Evolutionary conservation across 495 filamentous ascomycete genomes (phyloP).

Genomic region (Pyrenula aspistea): DNA sequence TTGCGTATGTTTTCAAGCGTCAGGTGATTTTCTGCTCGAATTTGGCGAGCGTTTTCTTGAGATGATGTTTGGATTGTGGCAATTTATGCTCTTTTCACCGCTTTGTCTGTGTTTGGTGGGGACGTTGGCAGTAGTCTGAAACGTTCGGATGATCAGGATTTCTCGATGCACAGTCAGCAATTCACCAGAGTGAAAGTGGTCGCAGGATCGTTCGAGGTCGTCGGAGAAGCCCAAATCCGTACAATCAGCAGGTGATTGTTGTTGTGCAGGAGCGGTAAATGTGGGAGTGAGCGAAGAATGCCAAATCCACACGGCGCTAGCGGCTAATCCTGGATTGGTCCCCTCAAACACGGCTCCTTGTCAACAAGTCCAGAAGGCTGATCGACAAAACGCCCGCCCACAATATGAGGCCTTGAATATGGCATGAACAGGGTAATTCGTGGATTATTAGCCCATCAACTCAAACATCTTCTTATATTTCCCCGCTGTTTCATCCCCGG

Average conservation of each 20-base stretch:
- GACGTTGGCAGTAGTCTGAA: not conserved
- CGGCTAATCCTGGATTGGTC: not conserved
- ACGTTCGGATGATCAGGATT: not conserved
- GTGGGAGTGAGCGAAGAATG: not conserved
- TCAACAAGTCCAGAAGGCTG: not conserved
- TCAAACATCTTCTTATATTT: too few species aligned
- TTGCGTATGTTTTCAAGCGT: too few species aligned
- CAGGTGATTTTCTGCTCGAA: too few species aligned
- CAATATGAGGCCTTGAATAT: not conserved
- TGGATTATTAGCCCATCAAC: not conserved
- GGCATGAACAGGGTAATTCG: not conserved
- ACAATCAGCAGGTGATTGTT: not conserved
- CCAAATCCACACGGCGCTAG: not conserved
- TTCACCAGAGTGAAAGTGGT: not conserved
- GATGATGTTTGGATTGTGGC: not conserved
- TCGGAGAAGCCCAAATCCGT: not conserved
- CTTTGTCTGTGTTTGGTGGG: not conserved
- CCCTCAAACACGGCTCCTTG: not conserved
- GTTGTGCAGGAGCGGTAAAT: not conserved
- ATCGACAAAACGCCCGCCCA: not conserved
- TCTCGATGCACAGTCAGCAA: not conserved
- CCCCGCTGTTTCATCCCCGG: too few species aligned
- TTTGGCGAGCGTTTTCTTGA: too few species aligned
- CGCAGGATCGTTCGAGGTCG: not conserved
- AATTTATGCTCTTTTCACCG: not conserved